A percentile compares a stretch with the other conserved stretches of the same genome.
These are phyloP conservation scores for Hygrophorus russula DNA, from an alignment of 768 basidiomycete genomes.

Conservation along the genomic window DNA sequence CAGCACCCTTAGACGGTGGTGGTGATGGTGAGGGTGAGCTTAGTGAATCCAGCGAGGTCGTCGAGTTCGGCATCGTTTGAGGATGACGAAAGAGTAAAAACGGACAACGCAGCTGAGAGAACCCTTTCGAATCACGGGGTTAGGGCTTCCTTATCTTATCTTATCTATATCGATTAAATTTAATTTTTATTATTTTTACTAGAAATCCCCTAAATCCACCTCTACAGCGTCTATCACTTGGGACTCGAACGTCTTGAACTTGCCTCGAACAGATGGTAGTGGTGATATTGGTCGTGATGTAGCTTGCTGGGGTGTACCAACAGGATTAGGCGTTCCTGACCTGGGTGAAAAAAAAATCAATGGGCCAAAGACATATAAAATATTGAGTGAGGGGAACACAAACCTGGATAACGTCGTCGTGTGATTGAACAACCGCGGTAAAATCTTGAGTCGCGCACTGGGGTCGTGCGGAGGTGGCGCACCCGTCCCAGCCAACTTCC, in stretches of 20 bases:
- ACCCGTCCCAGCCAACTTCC: constrained; percentile 35
- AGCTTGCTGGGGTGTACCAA: constrained; percentile 25
- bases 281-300: constrained; percentile 15
- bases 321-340: constrained; percentile 37
- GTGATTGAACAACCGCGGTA: constrained; percentile 44
- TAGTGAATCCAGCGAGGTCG: constrained; percentile 52
- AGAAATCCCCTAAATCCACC: constrained; percentile 74
- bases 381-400: constrained; percentile 13
- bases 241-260: constrained; percentile 34
- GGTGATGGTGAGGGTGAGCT: constrained; percentile 61
- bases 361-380: constrained; percentile 6
- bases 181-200: no score
- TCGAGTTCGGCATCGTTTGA: constrained; percentile 43
- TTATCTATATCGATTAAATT: no score
- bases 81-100: constrained; percentile 20
- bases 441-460: constrained; percentile 56
- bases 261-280: constrained; percentile 18
- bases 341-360: constrained; percentile 16
- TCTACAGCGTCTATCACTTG: constrained; percentile 53
- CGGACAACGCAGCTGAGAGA: constrained; percentile 14
- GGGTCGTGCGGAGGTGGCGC: constrained; percentile 41
- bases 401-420: constrained; percentile 52
- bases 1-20: constrained; percentile 18
- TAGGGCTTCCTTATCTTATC: constrained; percentile 22
- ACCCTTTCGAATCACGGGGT: neutral